Evolutionary conservation across 805 yeast species (phyloP), one percentile per base, ranked within the genome.

Genomic region (Candida corydali): DNA sequence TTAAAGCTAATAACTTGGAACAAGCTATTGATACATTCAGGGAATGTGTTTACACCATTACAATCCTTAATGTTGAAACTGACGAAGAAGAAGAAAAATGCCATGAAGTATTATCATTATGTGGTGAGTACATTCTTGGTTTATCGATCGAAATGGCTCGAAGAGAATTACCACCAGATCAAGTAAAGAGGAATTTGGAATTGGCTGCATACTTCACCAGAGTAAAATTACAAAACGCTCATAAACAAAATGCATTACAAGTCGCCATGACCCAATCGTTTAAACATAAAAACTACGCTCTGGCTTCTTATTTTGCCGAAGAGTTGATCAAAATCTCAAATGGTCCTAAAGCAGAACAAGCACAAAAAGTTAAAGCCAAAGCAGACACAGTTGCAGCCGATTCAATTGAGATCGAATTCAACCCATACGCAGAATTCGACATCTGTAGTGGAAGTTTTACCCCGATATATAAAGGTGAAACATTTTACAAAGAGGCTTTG

Each of bases 241-340:
- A 93, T 61, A 77, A 83, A 41, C 77, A 82, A 37, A 82, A 87
- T 54, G 96, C 98, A 9, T 71, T 88, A 51, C 94, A 87, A 59
- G 96, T 88, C 39, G 98, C 99, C 26, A 85, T 91, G 93, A 80
- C 84, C 30, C 95, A 86, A 67, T 78, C 93, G 26, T 88, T 86
- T 74, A 86, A 84, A 57, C 73, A 82, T 57, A 88, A 89, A 60
- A 91, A 93, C 64, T 93, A 65, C 64, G 82, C 89, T 3, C 76
- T 83, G 42, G 96, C 98, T 1, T 78, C 96, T 5, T 80, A 79
- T 54, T 93, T 93, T 70, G 98, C 98, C 0, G 70, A 75, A 16
- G 89, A 87, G 62, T 82, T 85, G 55, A 72, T 93, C 55, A 72
- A 77, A 51, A 72, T 88, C 35, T 76, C 78, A 39, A 57, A 76